Conservation (phyloP, 441 rosid genomes). For the Populus hybrid region DNA sequence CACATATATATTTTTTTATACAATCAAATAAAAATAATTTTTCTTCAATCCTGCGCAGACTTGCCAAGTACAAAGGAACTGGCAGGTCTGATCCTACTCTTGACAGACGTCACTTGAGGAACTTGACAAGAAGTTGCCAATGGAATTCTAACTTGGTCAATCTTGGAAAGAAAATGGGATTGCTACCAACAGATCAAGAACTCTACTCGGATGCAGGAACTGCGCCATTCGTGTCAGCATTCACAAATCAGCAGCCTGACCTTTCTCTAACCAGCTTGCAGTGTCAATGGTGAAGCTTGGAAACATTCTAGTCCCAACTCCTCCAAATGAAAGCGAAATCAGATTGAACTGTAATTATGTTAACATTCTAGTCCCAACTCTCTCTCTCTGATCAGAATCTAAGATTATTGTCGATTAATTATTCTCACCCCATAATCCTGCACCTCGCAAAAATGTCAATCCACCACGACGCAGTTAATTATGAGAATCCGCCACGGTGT, state of each 20-base stretch:
- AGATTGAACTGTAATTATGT: conserved; percentile 34
- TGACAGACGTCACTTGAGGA: conserved; percentile 22
- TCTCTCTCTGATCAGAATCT: no score
- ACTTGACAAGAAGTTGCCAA: conserved; percentile 27
- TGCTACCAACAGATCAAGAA: conserved; percentile 37
- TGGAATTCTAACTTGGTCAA: conserved; percentile 15
- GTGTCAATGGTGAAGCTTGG: conserved; percentile 53
- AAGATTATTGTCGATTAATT: no score
- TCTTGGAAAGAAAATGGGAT: conserved; percentile 37
- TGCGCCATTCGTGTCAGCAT: conserved; percentile 27
- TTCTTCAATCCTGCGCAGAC: conserved; percentile 24
- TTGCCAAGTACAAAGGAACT: conserved; percentile 27
- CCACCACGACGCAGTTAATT: background rate
- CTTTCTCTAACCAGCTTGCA: conserved; percentile 38
- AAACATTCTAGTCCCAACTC: conserved; percentile 27
- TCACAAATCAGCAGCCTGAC: conserved; percentile 25
- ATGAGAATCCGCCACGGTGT: background rate
- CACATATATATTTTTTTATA: conserved; percentile 28
- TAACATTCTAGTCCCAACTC: background rate
- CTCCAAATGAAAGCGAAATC: conserved; percentile 30
- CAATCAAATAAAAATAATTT: no score
- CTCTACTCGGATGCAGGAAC: conserved; percentile 35
- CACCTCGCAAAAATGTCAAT: background rate
- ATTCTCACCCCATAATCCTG: background rate
- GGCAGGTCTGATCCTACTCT: conserved; percentile 30